Conservation (phyloP, 1,284 basidiomycete genomes). For the Tranzscheliella williamsii region DNA sequence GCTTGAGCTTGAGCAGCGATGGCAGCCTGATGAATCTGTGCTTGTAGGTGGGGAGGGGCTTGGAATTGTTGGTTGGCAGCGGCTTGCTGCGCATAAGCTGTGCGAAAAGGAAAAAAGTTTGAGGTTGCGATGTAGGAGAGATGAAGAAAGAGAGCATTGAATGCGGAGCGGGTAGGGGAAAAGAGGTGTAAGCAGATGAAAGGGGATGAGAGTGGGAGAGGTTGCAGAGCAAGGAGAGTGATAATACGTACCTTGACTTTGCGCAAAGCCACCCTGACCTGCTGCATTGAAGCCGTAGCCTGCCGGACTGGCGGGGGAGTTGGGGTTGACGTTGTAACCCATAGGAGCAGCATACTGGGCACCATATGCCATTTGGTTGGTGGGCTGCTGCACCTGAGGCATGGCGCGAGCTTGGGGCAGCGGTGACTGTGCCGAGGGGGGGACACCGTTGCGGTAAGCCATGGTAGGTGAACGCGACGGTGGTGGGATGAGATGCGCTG, state of each 20-base stretch:
- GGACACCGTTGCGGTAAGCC: constrained; percentile 36
- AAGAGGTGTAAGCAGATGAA: not conserved
- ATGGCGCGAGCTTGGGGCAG: constrained; percentile 23
- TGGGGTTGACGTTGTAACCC: constrained; percentile 39
- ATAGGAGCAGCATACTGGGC: constrained; percentile 50
- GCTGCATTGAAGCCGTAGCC: constrained; percentile 46
- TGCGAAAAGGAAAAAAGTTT: not conserved
- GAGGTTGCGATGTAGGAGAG: not conserved
- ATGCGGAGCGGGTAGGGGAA: not conserved
- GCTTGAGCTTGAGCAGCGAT: constrained; percentile 51
- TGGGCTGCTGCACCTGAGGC: constrained; percentile 50
- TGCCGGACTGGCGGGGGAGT: constrained; percentile 19
- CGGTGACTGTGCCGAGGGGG: constrained; percentile 25
- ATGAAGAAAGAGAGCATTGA: not conserved
- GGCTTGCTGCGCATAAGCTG: constrained; percentile 49
- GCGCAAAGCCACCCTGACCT: constrained; percentile 54
- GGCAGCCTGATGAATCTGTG: constrained; percentile 54
- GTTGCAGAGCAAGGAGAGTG: not conserved
- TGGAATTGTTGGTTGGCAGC: constrained; percentile 28
- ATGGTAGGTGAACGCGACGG: constrained; percentile 8
- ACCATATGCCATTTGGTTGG: constrained; percentile 49
- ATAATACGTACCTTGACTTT: constrained; percentile 47
- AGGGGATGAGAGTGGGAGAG: not conserved
- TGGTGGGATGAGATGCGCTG: too few species aligned
- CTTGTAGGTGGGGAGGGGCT: constrained; percentile 38